phyloP scores from a whole-genome alignment of 805 yeast genomes.

The Teunomyces gatunensis region DNA sequence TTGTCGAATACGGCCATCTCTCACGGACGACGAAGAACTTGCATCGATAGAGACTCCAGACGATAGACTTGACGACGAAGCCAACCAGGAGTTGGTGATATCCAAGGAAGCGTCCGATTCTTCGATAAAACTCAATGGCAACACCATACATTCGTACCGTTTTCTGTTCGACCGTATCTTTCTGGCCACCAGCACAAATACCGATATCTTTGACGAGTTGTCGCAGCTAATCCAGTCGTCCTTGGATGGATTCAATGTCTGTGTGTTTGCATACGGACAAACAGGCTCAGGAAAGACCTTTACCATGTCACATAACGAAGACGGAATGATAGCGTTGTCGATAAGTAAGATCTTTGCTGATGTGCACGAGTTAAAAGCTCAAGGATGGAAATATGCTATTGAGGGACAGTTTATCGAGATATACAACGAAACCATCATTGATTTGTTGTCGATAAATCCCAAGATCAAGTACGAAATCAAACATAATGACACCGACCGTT shows the following conservation, averaged over 20 bases:
- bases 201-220: conserved; percentile 74
- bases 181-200: conserved; percentile 49
- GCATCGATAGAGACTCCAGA: conserved; percentile 17
- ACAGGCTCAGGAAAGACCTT: conserved; percentile 90
- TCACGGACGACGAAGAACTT: conserved; percentile 10
- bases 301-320: conserved; percentile 72
- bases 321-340: conserved; percentile 83
- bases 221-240: conserved; percentile 77
- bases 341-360: conserved; percentile 66
- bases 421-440: conserved; percentile 79
- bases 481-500: conserved; percentile 55
- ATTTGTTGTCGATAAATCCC: conserved; percentile 45
- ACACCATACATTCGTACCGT: conserved; percentile 19
- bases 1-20: conserved; percentile 75
- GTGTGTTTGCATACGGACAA: conserved; percentile 96
- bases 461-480: conserved; percentile 60
- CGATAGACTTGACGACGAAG: conserved; percentile 30
- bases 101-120: conserved; percentile 14
- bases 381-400: conserved; percentile 63
- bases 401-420: conserved; percentile 83
- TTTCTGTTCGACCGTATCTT: conserved; percentile 84
- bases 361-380: conserved; percentile 42
- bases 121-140: conserved; percentile 8
- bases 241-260: conserved; percentile 85
- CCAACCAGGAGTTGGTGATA: conserved; percentile 33